Evolutionary conservation across 1,284 basidiomycete genomes (phyloP).

Genomic region (Ceratobasidium sp.): DNA sequence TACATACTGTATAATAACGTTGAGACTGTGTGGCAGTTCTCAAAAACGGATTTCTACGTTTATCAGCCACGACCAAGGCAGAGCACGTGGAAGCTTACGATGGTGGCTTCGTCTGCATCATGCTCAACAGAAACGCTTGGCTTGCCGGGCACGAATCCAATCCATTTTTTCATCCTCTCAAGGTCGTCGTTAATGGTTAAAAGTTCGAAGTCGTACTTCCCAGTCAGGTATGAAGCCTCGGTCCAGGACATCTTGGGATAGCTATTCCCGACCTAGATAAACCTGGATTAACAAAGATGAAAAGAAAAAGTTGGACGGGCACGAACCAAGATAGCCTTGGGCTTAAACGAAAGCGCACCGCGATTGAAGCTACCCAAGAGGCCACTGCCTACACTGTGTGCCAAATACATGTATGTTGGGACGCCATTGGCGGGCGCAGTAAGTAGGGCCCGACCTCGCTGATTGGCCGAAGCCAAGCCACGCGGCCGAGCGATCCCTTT

Average conservation of each 20-base stretch:
- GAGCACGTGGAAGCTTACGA: neutral
- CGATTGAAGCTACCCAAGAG: neutral
- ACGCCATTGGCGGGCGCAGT: neutral
- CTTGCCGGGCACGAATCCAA: neutral
- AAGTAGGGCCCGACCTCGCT: neutral
- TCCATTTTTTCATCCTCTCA: neutral
- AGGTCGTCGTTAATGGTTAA: neutral
- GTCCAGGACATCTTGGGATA: neutral
- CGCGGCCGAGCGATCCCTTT: neutral
- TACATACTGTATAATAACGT: neutral
- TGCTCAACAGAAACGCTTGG: neutral
- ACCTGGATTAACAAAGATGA: neutral
- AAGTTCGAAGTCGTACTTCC: neutral
- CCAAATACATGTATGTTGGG: conserved; percentile 2
- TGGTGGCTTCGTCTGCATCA: neutral
- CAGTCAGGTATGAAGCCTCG: neutral
- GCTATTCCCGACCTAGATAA: neutral
- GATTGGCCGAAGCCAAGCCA: neutral
- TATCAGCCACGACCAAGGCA: neutral
- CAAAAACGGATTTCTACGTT: neutral
- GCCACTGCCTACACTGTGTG: neutral
- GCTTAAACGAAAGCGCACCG: neutral
- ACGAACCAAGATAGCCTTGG: neutral
- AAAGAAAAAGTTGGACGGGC: neutral
- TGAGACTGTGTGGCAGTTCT: neutral